phyloP scores from a whole-genome alignment of 306 rosid species.

The Cucumis hystrix region DNA sequence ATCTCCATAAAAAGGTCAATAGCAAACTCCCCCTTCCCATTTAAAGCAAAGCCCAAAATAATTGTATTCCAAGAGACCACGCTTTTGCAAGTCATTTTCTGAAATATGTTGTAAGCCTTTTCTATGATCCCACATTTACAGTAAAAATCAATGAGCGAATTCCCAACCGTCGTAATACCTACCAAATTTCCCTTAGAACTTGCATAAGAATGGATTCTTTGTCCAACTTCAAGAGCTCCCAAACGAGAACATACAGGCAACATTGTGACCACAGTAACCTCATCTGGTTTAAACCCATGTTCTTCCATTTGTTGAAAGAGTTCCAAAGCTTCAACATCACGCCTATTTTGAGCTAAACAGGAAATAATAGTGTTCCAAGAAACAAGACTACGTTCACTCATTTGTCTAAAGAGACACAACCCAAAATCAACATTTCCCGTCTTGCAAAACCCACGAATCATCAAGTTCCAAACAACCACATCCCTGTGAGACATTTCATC shows the following conservation, averaged over 20 bases:
- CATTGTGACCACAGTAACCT: constrained; percentile 50
- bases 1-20: constrained; percentile 51
- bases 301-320: constrained; percentile 47
- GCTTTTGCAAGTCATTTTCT: constrained; percentile 33
- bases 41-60: constrained; percentile 68
- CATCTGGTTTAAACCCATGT: constrained; percentile 49
- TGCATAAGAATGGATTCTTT: constrained; percentile 43
- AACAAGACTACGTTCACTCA: constrained; percentile 44
- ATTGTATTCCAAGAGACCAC: constrained; percentile 65
- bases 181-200: constrained; percentile 18
- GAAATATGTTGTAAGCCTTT: constrained; percentile 33
- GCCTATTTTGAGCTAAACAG: constrained; percentile 25
- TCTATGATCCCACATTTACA: constrained; percentile 57
- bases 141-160: constrained; percentile 56
- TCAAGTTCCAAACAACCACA: constrained; percentile 57
- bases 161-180: constrained; percentile 35
- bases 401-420: constrained; percentile 34
- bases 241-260: constrained; percentile 65
- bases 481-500: constrained; percentile 42
- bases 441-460: constrained; percentile 62
- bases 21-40: constrained; percentile 63
- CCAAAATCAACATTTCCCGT: constrained; percentile 36
- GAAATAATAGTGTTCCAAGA: constrained; percentile 81
- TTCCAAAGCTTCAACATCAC: constrained; percentile 37
- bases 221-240: constrained; percentile 49